These are phyloP conservation scores for Fusarium phyllophilum DNA, from an alignment of 2,329 filamentous ascomycete genomes.

Conservation along the genomic window DNA sequence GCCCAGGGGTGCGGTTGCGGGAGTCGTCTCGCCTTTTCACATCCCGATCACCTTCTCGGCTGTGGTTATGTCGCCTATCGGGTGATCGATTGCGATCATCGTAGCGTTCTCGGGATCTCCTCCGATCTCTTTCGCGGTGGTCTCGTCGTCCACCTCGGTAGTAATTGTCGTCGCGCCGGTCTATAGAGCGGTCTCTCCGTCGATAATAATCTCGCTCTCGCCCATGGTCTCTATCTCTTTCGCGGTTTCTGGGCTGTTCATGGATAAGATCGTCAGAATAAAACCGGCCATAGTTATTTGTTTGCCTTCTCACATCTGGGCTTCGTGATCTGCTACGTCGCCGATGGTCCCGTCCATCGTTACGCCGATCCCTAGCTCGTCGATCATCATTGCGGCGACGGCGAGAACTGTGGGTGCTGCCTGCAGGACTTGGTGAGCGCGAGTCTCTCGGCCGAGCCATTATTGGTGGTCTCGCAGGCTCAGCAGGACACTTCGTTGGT, in stretches of 20 bases:
- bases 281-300: slow-evolving; percentile 34
- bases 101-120: slow-evolving; percentile 70
- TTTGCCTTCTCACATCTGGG: slow-evolving; percentile 64
- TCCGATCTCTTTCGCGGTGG: slow-evolving; percentile 64
- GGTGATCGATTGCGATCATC: slow-evolving; percentile 68
- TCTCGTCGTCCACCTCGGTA: slow-evolving; percentile 72
- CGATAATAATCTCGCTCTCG: slow-evolving; percentile 67
- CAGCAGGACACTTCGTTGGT: slow-evolving; percentile 54
- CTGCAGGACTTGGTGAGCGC: slow-evolving; percentile 94
- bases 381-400: slow-evolving; percentile 72
- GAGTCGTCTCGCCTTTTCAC: slow-evolving; percentile 79
- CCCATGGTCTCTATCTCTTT: slow-evolving; percentile 64
- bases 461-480: slow-evolving; percentile 54
- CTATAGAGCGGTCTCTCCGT: slow-evolving; percentile 76
- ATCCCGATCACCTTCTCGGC: slow-evolving; percentile 72
- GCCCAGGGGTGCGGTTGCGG: slow-evolving; percentile 70
- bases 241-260: slow-evolving; percentile 67
- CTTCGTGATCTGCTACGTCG: slow-evolving; percentile 71
- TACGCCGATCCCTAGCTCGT: slow-evolving; percentile 63
- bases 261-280: slow-evolving; percentile 53
- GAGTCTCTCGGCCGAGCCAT: slow-evolving; percentile 75
- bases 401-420: slow-evolving; percentile 80
- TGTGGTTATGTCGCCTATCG: slow-evolving; percentile 67
- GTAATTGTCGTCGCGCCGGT: slow-evolving; percentile 72
- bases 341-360: slow-evolving; percentile 61